Evolutionary conservation across 2,329 filamentous ascomycete species (phyloP), one percentile per base, ranked within the genome.

Genomic region (Aspergillus unguis): DNA sequence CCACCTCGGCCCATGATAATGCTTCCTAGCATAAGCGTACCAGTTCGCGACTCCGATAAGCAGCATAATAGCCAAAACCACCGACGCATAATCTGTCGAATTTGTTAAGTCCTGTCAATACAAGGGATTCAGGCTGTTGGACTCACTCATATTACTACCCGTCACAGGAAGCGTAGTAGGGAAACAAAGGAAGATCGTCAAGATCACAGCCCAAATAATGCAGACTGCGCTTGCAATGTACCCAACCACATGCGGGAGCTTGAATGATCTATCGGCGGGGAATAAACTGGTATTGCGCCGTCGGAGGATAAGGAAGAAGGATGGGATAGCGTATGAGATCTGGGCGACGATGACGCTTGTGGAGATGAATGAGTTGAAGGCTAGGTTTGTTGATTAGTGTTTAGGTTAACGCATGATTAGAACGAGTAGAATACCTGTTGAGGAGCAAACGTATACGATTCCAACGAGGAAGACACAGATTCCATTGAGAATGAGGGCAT

Each of bases 331-430:
- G 43, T 47, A 62, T 37, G 61, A 63, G 33, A 63, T 57, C 28
- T 63, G 61, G 3, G 59, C 61, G 33, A 62, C 55, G 25, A 62
- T 53, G 9, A 62, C 59, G 3, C 59, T 62, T 10, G 59, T 58
- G 38, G 53, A 52, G 28, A 63, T 63, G 49, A 63, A 63, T 31
- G 61, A 57, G 42, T 62, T 63, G 55, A 62, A 62, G 9, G 59
- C 60, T 62, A 28, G 26, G 4, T 4, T 45, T 25, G 7, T 36
- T 9, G 31, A 17, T 17, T 17, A 17, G 17, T 17, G 17, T 17
- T 8, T 28, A 35, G 17, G 45, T 28, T 54, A 29, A n/a, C 26
- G 27, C 47, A n/a, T 44, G 23, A 17, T 4, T 8, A 27, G 28
- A 48, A 11, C 23, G 27, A 32, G 9, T 6, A 5, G 6, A 11